Conservation (phyloP, 768 basidiomycete species). For the Pholiota microspora region DNA sequence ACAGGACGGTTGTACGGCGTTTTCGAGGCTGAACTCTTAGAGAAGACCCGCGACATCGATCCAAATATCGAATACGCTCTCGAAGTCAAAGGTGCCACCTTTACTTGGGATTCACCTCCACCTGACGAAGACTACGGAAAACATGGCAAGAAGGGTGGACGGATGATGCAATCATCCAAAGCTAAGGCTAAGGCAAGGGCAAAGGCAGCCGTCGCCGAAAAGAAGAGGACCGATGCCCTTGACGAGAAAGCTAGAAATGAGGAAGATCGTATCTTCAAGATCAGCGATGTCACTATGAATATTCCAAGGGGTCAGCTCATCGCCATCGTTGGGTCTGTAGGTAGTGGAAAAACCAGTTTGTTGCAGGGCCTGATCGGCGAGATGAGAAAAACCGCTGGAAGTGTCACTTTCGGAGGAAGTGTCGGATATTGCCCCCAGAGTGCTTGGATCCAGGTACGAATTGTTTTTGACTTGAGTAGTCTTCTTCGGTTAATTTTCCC, state of each 20-base stretch:
- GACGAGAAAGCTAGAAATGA: slow-evolving; percentile 30
- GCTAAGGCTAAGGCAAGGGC: slow-evolving; percentile 19
- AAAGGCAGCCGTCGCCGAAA: slow-evolving; percentile 29
- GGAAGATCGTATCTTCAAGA: slow-evolving; percentile 53
- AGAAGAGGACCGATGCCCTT: slow-evolving; percentile 14
- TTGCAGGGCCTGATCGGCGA: slow-evolving; percentile 79
- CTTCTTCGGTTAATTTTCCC: not conserved
- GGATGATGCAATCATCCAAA: slow-evolving; percentile 17
- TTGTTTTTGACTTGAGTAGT: slow-evolving; percentile 4
- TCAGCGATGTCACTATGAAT: slow-evolving; percentile 60
- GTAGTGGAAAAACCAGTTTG: slow-evolving; percentile 66
- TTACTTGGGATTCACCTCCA: slow-evolving; percentile 85
- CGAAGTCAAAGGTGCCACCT: slow-evolving; percentile 64
- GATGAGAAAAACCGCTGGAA: slow-evolving; percentile 72
- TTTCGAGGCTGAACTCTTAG: slow-evolving; percentile 79
- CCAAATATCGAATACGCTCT: slow-evolving; percentile 59
- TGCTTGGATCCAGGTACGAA: slow-evolving; percentile 83
- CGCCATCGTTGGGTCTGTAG: slow-evolving; percentile 85
- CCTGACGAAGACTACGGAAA: slow-evolving; percentile 37
- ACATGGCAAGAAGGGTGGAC: slow-evolving; percentile 11
- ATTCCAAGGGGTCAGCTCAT: slow-evolving; percentile 78
- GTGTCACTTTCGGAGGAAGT: slow-evolving; percentile 69
- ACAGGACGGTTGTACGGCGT: slow-evolving; percentile 72
- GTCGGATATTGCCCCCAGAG: slow-evolving; percentile 84
- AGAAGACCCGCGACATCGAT: slow-evolving; percentile 57